Evolutionary conservation across 257 asterid species (phyloP).

Genomic region (Nyctanthes arbortristis): DNA sequence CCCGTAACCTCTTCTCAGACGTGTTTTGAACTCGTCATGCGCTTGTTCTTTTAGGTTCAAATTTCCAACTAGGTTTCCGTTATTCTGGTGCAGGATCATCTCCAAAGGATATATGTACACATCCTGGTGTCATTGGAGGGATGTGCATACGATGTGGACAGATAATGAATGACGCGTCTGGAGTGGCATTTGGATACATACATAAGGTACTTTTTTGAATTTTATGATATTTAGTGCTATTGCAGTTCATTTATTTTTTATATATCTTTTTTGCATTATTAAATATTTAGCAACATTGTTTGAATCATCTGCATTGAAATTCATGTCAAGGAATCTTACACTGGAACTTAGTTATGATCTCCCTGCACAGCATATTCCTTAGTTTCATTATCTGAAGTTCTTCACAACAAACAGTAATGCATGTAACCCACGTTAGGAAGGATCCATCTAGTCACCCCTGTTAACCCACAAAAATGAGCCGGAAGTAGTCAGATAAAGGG

Average conservation of each 20-base stretch:
- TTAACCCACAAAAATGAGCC: neutral
- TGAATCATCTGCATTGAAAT: neutral
- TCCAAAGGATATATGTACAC: constrained; percentile 42
- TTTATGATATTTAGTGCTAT: neutral
- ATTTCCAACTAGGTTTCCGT: neutral
- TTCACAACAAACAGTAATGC: neutral
- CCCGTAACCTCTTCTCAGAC: neutral
- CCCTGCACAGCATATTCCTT: neutral
- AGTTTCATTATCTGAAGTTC: neutral
- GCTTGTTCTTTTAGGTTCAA: neutral
- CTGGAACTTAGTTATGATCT: constrained; percentile 1
- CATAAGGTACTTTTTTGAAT: constrained; percentile 58
- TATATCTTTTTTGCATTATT: neutral
- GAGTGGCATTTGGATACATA: constrained; percentile 77
- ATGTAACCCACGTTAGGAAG: neutral
- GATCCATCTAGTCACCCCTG: neutral
- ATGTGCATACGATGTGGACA: constrained; percentile 82
- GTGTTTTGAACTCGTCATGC: neutral
- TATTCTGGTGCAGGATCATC: constrained; percentile 40
- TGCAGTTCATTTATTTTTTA: neutral
- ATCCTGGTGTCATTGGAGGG: constrained; percentile 84
- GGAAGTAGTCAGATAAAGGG: neutral
- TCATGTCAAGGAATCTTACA: neutral
- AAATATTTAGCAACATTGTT: neutral
- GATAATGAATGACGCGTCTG: constrained; percentile 64